Conservation (phyloP, 345 rosid species). For the Boechera retrofracta region DNA sequence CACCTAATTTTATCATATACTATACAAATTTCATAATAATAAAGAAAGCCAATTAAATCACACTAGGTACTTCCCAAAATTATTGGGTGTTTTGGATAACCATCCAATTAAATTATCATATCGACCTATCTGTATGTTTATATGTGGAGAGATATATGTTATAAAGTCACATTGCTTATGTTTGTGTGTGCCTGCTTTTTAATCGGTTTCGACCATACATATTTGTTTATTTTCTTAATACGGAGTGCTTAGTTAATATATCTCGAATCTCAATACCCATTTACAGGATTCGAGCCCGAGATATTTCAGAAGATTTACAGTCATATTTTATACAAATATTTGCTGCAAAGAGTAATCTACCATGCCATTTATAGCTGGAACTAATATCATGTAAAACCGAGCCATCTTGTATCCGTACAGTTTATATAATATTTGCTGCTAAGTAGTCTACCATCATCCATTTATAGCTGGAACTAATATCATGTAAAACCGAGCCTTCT, state of each 20-base stretch:
- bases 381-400: slow-evolving; percentile 3
- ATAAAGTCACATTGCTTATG: slow-evolving; percentile 17
- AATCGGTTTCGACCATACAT: slow-evolving; percentile 9
- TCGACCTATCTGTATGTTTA: slow-evolving; percentile 29
- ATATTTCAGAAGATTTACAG: slow-evolving; percentile 32
- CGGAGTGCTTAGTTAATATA: slow-evolving; percentile 6
- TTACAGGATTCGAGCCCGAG: slow-evolving; percentile 38
- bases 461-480: slow-evolving; percentile 17
- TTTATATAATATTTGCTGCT: slow-evolving; percentile 6
- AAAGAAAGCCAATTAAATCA: slow-evolving; percentile 41
- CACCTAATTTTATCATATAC: slow-evolving; percentile 15
- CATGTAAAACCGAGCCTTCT: slow-evolving; percentile 4
- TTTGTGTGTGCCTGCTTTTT: slow-evolving; percentile 8
- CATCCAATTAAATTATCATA: slow-evolving; percentile 36
- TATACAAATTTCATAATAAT: neutral
- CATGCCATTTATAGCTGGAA: slow-evolving; percentile 29
- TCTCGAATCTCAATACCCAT: slow-evolving; percentile 36
- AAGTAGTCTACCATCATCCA: slow-evolving; percentile 16
- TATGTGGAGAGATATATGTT: slow-evolving; percentile 22
- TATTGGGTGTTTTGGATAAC: slow-evolving; percentile 40
- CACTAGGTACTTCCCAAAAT: slow-evolving; percentile 31
- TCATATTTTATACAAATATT: slow-evolving; percentile 14
- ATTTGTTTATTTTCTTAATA: neutral
- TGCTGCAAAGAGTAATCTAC: slow-evolving; percentile 11
- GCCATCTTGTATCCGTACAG: slow-evolving; percentile 12